A percentile compares a stretch with the other conserved stretches of the same genome.
Conservation (phyloP, 495 filamentous ascomycete species). For the Neurospora hispaniola region DNA sequence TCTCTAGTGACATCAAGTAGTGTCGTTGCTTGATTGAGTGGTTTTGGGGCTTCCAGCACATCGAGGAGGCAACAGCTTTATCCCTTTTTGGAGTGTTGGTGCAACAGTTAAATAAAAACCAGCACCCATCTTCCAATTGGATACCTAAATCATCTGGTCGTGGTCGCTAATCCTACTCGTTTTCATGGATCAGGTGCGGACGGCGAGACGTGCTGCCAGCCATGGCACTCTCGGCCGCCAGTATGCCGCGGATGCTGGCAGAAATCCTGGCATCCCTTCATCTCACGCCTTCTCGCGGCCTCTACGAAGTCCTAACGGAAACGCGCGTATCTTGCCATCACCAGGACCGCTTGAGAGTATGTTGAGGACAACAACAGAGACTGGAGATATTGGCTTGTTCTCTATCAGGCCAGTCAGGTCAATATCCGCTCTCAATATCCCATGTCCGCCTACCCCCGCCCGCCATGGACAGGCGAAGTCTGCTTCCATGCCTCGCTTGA, state of each 20-base stretch:
- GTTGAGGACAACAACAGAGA: conserved; percentile 61
- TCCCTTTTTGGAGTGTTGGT: conserved; percentile 3
- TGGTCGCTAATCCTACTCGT: neutral
- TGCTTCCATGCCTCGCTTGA: neutral
- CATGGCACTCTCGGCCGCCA: conserved; percentile 30
- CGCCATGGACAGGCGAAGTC: conserved; percentile 1
- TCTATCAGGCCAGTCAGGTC: conserved; percentile 42
- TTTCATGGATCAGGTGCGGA: conserved; percentile 27
- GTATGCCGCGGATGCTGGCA: conserved; percentile 19
- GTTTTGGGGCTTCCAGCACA: neutral
- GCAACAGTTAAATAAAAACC: neutral
- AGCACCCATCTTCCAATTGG: neutral
- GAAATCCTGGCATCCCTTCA: conserved; percentile 1
- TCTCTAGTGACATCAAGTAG: neutral
- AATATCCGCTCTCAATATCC: conserved; percentile 15
- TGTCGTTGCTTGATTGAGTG: neutral
- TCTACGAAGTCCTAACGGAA: conserved; percentile 28
- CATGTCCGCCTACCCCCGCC: conserved; percentile 4
- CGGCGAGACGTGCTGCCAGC: conserved; percentile 29
- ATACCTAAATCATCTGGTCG: neutral
- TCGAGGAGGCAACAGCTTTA: neutral
- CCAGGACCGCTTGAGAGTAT: conserved; percentile 47
- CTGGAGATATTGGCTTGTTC: conserved; percentile 55
- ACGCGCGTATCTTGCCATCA: conserved; percentile 26
- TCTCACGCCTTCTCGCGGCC: conserved; percentile 16